Conservation (phyloP, 345 rosid genomes). For the Populus simonii region DNA sequence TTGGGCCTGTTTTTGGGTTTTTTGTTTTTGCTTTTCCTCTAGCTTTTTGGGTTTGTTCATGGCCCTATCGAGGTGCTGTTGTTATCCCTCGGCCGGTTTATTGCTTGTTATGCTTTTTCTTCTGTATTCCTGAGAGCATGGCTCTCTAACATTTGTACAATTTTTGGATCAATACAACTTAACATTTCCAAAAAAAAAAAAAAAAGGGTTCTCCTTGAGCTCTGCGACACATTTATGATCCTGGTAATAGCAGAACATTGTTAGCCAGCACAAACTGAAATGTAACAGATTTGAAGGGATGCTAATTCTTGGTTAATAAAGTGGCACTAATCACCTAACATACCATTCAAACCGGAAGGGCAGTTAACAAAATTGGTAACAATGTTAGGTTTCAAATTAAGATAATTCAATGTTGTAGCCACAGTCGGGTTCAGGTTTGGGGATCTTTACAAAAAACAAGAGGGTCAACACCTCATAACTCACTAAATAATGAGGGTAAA, state of each 20-base stretch:
- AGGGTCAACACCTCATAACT: background rate
- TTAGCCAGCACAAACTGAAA: background rate
- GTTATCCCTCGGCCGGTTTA: too few relatives aligned
- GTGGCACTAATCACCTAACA: background rate
- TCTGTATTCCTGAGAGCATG: too few relatives aligned
- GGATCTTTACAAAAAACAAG: background rate
- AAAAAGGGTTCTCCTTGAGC: constrained; percentile 51
- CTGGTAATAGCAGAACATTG: constrained; percentile 28
- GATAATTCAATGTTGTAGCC: background rate
- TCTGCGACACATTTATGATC: constrained; percentile 57
- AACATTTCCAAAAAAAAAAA: too few relatives aligned
- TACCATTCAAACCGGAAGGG: background rate
- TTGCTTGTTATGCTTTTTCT: too few relatives aligned
- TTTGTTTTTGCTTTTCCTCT: too few relatives aligned
- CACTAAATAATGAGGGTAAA: background rate
- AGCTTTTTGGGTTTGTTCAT: too few relatives aligned
- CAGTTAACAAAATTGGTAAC: background rate
- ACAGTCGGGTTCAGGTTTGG: background rate
- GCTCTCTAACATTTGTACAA: too few relatives aligned
- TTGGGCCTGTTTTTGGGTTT: too few relatives aligned
- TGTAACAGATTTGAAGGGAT: background rate
- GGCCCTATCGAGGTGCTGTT: too few relatives aligned
- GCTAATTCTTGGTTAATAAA: background rate
- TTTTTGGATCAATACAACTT: too few relatives aligned
- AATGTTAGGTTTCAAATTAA: background rate